Evolutionary conservation across 2,329 filamentous ascomycete genomes (phyloP), one percentile per base, ranked within the genome.

Genomic region (Fusarium palustre): DNA sequence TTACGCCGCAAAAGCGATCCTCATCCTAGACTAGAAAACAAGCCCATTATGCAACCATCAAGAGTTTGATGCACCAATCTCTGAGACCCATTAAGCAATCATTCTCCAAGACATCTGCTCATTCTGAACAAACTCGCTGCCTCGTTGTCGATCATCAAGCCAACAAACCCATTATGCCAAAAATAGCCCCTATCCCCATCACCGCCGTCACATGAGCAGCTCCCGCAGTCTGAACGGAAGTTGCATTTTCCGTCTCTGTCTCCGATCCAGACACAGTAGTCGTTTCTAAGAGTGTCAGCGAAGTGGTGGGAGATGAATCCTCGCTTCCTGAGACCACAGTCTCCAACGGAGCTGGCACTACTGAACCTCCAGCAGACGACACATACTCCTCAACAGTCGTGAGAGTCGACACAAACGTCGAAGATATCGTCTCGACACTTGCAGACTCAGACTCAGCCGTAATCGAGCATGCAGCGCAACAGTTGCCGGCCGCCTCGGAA

Each of bases 161-260:
- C 55, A 74, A 65, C n/a, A 74, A 50, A 31, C 61, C 68, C 62
- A 75, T 64, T 33, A 75, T 36, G 43, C 72, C 73, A 43, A 75
- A 43, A 22, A 75, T 38, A 47, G 65, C 73, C 38, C 73, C 68
- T 50, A 75, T 61, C 30, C 72, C 72, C 36, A 74, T 54, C 28
- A 65, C 73, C 16, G 54, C 71, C 49, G 59, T 74, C 33, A 65
- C 59, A 28, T 63, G 65, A 28, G 60, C 69, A 25, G 64, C 73
- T 54, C 69, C 71, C 18, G 71, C 73, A 36, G 64, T 66, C 52
- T 73, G 74, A 42, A 66, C 47, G 6, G 71, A 72, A 24, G 69
- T 70, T 54, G 50, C 52, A 0, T 46, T 55, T 12, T 31, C 46
- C 16, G 66, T 64, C 45, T 64, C 54, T 8, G 69, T 47, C 22